Conservation (phyloP, 164 flowering plant species). For the Chimonanthus praecox region DNA sequence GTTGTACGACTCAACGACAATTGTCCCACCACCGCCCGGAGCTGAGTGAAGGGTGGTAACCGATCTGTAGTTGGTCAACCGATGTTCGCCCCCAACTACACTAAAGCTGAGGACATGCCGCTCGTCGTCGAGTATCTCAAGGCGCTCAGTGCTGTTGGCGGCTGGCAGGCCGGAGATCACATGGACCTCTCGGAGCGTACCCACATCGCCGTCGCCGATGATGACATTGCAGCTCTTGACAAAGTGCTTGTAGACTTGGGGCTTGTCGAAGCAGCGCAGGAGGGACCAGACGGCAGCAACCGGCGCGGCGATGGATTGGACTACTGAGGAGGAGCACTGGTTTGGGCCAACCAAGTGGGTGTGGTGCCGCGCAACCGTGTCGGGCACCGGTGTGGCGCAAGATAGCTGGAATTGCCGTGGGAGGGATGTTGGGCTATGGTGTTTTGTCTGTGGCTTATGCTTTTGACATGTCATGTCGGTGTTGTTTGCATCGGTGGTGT, state of each 20-base stretch:
- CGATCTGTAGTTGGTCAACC: constrained; percentile 32
- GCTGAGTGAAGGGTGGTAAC: constrained; percentile 22
- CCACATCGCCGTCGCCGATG: constrained; percentile 20
- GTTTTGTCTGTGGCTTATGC: too few species aligned
- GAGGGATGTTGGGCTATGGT: too few species aligned
- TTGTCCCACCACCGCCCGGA: constrained; percentile 8
- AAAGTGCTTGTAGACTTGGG: too few species aligned
- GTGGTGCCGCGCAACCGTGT: too few species aligned
- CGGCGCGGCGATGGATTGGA: too few species aligned
- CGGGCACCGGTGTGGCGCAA: neutral
- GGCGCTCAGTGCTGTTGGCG: constrained; percentile 24
- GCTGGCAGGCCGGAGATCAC: constrained; percentile 37
- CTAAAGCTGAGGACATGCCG: constrained; percentile 23
- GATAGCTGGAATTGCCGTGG: neutral
- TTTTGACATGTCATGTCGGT: too few species aligned
- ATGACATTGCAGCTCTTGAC: too few species aligned
- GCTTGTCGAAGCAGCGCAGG: too few species aligned
- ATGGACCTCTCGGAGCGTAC: constrained; percentile 24
- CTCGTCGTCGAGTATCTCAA: constrained; percentile 38
- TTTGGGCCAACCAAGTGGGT: too few species aligned
- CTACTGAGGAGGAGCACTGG: too few species aligned
- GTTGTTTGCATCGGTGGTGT: neutral
- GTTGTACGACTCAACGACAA: constrained; percentile 40
- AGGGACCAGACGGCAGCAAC: too few species aligned
- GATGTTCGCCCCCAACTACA: constrained; percentile 39